These are phyloP conservation scores for Sedum album DNA, from an alignment of 164 flowering plant genomes.

Conservation along the genomic window DNA sequence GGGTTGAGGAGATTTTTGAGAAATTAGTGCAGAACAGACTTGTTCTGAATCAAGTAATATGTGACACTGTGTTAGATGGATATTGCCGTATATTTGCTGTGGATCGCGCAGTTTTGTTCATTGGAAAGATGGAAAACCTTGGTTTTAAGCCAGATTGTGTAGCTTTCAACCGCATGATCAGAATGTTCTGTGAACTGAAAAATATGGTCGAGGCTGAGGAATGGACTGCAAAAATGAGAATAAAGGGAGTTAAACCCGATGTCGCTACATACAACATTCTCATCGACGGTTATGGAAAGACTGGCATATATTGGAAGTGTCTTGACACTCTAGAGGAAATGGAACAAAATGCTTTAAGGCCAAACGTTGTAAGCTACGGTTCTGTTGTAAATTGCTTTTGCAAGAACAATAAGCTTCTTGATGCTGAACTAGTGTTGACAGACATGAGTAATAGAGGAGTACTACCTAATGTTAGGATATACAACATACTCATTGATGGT, in stretches of 20 bases:
- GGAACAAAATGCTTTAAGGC: slow-evolving; percentile 43
- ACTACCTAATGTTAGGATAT: slow-evolving; percentile 42
- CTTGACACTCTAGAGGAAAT: slow-evolving; percentile 55
- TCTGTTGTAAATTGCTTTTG: slow-evolving; percentile 56
- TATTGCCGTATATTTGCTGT: slow-evolving; percentile 37
- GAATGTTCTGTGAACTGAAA: slow-evolving; percentile 37
- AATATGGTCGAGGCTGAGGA: slow-evolving; percentile 48
- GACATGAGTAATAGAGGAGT: slow-evolving; percentile 42
- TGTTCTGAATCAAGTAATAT: slow-evolving; percentile 35
- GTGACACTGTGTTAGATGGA: slow-evolving; percentile 50
- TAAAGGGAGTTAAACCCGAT: slow-evolving; percentile 37
- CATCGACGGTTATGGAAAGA: slow-evolving; percentile 53
- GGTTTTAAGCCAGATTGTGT: slow-evolving; percentile 37
- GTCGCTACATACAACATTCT: slow-evolving; percentile 51
- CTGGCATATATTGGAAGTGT: slow-evolving; percentile 40
- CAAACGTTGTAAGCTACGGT: slow-evolving; percentile 57
- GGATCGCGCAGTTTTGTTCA: slow-evolving; percentile 26
- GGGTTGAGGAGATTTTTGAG: slow-evolving; percentile 40
- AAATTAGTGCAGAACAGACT: slow-evolving; percentile 32
- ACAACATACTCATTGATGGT: slow-evolving; percentile 62
- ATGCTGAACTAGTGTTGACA: slow-evolving; percentile 43
- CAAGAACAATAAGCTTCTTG: slow-evolving; percentile 49
- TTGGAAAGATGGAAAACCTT: slow-evolving; percentile 34
- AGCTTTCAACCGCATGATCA: slow-evolving; percentile 45
- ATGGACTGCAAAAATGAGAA: slow-evolving; percentile 43